phyloP scores from a whole-genome alignment of 192 early-diverging fungal genomes.

The Linnemannia exigua region DNA sequence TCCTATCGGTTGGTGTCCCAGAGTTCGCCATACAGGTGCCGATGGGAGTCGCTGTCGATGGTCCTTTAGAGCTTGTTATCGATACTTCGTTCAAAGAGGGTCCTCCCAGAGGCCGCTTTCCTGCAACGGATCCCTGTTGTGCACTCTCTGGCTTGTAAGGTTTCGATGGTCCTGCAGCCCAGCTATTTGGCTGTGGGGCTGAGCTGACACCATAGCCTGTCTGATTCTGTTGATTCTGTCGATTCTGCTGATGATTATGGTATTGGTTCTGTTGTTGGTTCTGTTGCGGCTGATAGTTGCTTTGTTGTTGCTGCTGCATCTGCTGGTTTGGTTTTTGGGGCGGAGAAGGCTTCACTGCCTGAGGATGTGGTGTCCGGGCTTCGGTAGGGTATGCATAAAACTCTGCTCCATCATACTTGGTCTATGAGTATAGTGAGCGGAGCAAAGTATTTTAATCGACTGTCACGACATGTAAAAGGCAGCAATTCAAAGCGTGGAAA shows the following conservation, averaged over 20 bases:
- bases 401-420: slow-evolving; percentile 23
- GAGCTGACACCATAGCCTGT: neutral
- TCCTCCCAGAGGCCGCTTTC: neutral
- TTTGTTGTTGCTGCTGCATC: slow-evolving; percentile 3
- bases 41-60: neutral
- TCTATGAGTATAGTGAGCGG: neutral
- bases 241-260: neutral
- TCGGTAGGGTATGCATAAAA: slow-evolving; percentile 21
- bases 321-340: slow-evolving; percentile 9
- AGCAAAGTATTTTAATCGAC: neutral
- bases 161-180: neutral
- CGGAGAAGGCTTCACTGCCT: neutral
- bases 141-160: neutral
- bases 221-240: neutral
- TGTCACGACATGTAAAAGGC: no score
- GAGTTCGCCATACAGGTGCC: neutral
- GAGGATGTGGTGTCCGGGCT: neutral
- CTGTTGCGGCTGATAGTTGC: neutral
- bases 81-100: neutral
- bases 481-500: neutral
- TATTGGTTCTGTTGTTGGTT: slow-evolving; percentile 5
- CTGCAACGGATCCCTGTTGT: neutral
- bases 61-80: no score
- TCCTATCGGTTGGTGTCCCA: neutral
- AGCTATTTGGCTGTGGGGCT: neutral